Base-by-base conservation (phyloP, 768 basidiomycete genomes). In the Candolleomyces aberdarensis region DNA sequence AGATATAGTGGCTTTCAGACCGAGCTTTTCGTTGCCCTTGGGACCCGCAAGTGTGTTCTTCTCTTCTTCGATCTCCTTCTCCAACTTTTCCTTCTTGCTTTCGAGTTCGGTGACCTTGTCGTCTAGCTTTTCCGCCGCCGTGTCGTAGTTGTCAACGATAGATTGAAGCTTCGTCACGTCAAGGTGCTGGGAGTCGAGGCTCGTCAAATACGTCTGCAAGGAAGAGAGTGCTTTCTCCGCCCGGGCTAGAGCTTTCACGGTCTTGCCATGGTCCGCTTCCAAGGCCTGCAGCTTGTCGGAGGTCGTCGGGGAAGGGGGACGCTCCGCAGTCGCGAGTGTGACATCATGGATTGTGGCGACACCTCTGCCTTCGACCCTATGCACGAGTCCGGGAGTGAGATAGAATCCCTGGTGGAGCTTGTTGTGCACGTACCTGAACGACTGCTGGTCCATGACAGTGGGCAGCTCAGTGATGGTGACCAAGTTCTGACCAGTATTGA, bases 261-360 rank as follows among this genome's bases (percentile, higher is more conserved):
- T 64, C 17, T 62, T 65, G 9, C 70, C 68, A 50, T 72, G 68
- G 51, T 69, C 71, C 0, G 51, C 19, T 20, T 65, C 17, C 0
- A 80, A 71, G 0, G 55, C 70, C 1, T 59, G 44, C 11, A 78
- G 66, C 3, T 58, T 63, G 0, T 71, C 65, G 0, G 76, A 76
- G 1, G 73, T 67, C 7, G 61, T 68, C 0, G 65, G 64, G 9
- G 46, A 14, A 5, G 67, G 51, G 3, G 69, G 62, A 14, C 53
- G 62, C 10, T 69, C 59, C 17, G 64, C 58, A 1, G 44, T 56
- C 2, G 75, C 74, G 41, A 79, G 61, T 15, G 74, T 72, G 1
- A 81, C 79, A 60, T 81, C 80, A 51, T 81, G 78, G 47, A 82
- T 81, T 0, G 76, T 80, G 5, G 78, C 80, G 44, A 69, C 64